Evolutionary conservation across 2,329 filamentous ascomycete species (phyloP), one percentile per base, ranked within the genome.

Genomic region (Diaporthe sp.): DNA sequence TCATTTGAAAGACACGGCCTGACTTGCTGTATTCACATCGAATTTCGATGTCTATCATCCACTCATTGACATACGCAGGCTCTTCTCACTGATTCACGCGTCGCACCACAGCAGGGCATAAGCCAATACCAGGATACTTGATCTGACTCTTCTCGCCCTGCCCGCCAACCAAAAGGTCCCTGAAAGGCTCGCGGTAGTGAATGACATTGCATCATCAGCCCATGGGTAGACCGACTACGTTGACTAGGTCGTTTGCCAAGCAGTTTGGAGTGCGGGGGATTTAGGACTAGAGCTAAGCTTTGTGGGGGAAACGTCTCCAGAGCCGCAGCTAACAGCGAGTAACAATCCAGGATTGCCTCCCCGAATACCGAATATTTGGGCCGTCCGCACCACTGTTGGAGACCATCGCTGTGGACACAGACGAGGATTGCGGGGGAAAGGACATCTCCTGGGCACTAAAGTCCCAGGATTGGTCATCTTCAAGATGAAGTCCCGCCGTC

Each of bases 241-340:
- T 17, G n/a, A 30, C 15, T 45, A 19, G 22, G 19, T 38, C 61
- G 45, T 38, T 30, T 47, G 47, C 47, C 47, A 68, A 68, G 45
- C 45, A 52, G 64, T 68, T 13, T 40, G 33, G 64, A 40, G 64
- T 68, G 64, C 64, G 64, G 64, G 64, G 64, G 54, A 68, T 68
- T 54, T 28, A 54, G 25, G 28, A 40, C 47, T 38, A 68, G 33
- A 22, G 45, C 64, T 54, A 68, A 68, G 64, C 64, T 68, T 68
- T 68, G 22, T 68, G 47, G 64, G 33, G n/a, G 47, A 52, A 54
- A 8, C 15, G 45, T 54, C 47, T 25, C 64, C 47, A 68, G 64
- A 68, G 64, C 64, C 64, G 64, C 47, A 15, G 64, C 47, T 7
- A 13, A 19, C 47, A 28, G 64, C 64, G 64, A 68, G 47, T 68